Conservation (phyloP, 305 asterid genomes). For the Rubia tinctorum region DNA sequence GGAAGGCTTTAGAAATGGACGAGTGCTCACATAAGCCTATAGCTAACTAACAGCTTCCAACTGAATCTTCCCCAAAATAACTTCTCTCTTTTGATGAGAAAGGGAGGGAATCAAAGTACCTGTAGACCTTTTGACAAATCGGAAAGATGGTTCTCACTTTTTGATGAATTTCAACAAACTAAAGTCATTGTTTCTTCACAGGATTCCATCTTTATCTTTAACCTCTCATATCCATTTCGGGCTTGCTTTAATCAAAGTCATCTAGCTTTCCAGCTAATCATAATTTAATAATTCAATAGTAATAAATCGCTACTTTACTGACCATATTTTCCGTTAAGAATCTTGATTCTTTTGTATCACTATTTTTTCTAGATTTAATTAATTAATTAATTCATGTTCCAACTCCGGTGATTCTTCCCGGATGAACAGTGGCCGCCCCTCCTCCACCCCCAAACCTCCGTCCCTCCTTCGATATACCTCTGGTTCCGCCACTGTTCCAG, state of each 20-base stretch:
- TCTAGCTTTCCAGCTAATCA: not conserved
- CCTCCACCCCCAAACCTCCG: too few relatives aligned
- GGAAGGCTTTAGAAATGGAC: too few relatives aligned
- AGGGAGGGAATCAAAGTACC: not conserved
- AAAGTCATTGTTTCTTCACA: constrained; percentile 9
- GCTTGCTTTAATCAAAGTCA: not conserved
- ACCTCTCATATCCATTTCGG: not conserved
- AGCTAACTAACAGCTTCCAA: not conserved
- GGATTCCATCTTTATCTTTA: constrained; percentile 6
- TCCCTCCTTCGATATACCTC: too few relatives aligned
- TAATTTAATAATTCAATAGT: not conserved
- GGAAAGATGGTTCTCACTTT: constrained; percentile 5
- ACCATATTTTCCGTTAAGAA: constrained; percentile 4
- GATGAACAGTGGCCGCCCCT: too few relatives aligned
- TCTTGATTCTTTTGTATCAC: not conserved
- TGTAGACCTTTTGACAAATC: constrained; percentile 29
- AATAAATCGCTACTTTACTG: not conserved
- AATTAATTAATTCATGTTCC: not conserved
- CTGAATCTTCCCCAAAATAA: not conserved
- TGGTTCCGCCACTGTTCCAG: too few relatives aligned
- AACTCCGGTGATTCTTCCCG: too few relatives aligned
- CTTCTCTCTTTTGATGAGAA: not conserved
- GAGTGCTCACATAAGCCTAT: too few relatives aligned
- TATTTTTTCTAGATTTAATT: not conserved
- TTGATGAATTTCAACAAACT: constrained; percentile 3